Evolutionary conservation across 2,329 filamentous ascomycete genomes (phyloP), one percentile per base, ranked within the genome.

Genomic region (Apiospora phragmitis): DNA sequence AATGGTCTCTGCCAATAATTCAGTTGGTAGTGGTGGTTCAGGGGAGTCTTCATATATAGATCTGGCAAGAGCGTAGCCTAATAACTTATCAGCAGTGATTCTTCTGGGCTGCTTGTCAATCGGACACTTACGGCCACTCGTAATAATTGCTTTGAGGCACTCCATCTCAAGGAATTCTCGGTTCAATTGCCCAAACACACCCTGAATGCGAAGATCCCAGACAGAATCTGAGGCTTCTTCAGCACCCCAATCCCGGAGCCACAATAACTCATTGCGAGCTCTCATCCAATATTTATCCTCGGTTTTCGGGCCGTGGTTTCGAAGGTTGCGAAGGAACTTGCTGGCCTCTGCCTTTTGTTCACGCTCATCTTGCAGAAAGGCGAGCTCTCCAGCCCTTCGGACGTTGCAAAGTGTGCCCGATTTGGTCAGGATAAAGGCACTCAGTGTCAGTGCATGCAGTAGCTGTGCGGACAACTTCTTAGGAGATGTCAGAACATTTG

Each of bases 171-270:
- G 83, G 12, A 87, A 87, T 7, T 89, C 86, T 69, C 82, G 85
- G 18, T 87, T 81, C 4, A 96, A 82, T 72, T 86, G 87, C 1
- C 91, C 89, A 71, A 91, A 86, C 12, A 89, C 82, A 29, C 91
- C 88, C 47, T 82, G 82, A 2, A 43, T 45, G 12, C 38, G n/a
- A 35, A 81, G 83, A 26, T 76, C 77, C 26, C 73, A 68, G 3
- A 70, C 70, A 26, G 74, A 73, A 41, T 67, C 71, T 32, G 79
- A 74, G 70, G 80, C 77, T 69, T 87, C 81, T 71, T 87, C 84
- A 32, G 85, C 85, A 43, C 91, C 91, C 93, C 93, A 95, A 76
- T 88, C 87, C 77, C 90, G 89, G 41, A 95, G 84, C 93, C 93
- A 95, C 4, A 94, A 78, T 11, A 95, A 80, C 75, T 91, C 90